These are phyloP conservation scores for Endoconidiophora polonica DNA, from an alignment of 2,329 filamentous ascomycete species.

Conservation along the genomic window DNA sequence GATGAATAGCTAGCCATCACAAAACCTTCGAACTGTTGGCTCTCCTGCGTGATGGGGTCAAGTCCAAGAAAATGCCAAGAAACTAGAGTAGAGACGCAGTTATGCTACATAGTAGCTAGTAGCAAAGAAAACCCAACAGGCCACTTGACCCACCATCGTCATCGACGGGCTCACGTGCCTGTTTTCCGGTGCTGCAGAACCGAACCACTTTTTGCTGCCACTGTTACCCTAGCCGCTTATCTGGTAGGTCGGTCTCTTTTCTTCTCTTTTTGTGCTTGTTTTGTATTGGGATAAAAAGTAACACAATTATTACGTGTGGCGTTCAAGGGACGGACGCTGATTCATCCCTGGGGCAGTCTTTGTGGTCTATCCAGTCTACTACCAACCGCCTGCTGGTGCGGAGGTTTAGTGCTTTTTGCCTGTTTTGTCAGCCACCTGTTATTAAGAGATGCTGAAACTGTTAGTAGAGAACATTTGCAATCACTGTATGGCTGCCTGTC, in stretches of 20 bases:
- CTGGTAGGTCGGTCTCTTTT: neutral
- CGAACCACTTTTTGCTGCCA: neutral
- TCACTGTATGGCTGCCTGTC: too few relatives aligned
- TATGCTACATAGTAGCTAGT: neutral
- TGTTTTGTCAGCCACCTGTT: neutral
- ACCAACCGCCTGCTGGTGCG: neutral
- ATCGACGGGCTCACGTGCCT: neutral
- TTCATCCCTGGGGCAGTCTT: too few relatives aligned
- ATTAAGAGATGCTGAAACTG: neutral
- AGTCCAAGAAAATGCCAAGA: too few relatives aligned
- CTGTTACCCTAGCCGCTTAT: neutral
- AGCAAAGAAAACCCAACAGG: neutral
- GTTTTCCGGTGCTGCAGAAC: neutral
- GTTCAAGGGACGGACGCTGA: too few relatives aligned
- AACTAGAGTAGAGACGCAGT: too few relatives aligned
- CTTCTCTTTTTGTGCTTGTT: neutral
- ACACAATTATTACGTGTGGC: too few relatives aligned
- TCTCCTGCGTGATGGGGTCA: too few relatives aligned
- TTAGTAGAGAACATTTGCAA: too few relatives aligned
- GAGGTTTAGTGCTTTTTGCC: neutral
- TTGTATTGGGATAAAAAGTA: too few relatives aligned
- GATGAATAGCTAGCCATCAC: too few relatives aligned
- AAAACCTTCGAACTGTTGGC: too few relatives aligned
- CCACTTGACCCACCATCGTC: constrained; percentile 2
- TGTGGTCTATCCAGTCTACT: neutral